Base-by-base conservation (phyloP, 2,329 filamentous ascomycete species). In the Metarhizium brunneum region DNA sequence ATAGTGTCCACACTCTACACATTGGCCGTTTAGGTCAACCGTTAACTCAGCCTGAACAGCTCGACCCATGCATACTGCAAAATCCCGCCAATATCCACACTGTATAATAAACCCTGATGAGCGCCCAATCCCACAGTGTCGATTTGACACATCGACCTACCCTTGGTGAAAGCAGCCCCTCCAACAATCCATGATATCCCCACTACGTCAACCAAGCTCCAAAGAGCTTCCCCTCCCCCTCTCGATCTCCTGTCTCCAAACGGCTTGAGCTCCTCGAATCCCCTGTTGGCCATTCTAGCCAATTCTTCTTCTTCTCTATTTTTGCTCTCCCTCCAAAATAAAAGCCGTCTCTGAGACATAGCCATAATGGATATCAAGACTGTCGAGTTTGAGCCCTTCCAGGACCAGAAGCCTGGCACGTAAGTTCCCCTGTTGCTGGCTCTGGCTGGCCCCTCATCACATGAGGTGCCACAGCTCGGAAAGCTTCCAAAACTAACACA, bases 381-480 rank as follows among this genome's bases (percentile, higher is more conserved):
- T 54, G 88, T 96, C 67, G 82, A 87, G 64, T 84, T 96, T 73
- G 85, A 84, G 72, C 84, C 92, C 58, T 96, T 94, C 75, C 81
- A 87, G 61, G 94, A 97, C 82, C 94, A 99, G 83, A 99, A 99
- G 82, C 91, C 92, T 62, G 92, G 92, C 83, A 97, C 92, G 92
- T 96, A 85, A 75, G 92, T 91, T 64, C 62, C 61, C 20, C 18
- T 8, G 20, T 48, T 11, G n/a, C 43, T 25, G 7, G 20, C 25
- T 32, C 59, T 59, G 59, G 25, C 68, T 3, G 20, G 20, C 68
- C 68, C 65, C 62, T 65, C 64, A 38, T 36, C 50, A 56, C 49
- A 8, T 30, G 30, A 57, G 51, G n/a, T 30, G 38, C 14, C 30
- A 47, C 36, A 38, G 18, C 49, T 25, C 10, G 35, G n/a, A 30